Base-by-base conservation (phyloP, 2,329 filamentous ascomycete species). In the Fusarium sp. region DNA sequence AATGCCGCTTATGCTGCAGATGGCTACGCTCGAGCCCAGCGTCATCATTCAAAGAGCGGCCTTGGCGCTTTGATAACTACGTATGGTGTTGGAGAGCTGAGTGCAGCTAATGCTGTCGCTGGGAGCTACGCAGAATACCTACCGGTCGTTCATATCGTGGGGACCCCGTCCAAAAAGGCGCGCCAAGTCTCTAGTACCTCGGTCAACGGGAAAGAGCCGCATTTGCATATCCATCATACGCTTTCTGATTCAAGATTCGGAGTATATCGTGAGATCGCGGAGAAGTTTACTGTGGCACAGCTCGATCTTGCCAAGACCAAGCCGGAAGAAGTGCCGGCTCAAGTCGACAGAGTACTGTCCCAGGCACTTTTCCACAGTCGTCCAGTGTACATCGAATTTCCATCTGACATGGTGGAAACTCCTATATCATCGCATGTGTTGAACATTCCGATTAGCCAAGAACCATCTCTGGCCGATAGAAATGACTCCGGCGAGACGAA, bases 1-100 rank as follows among this genome's bases (percentile, higher is more conserved):
- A 67, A 67, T 4, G 62, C 64, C 3, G 64, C 50, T 1, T 67
- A 67, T 11, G 64, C 62, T 9, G 64, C 64, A 10, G 64, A 67
- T 13, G 63, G 63, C 1, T 67, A 67, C 17, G 62, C 62, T 2
- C 50, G 63, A 7, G 45, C 51, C 2, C 45, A 52, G 1, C 62
- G 62, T 6, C 52, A 56, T 24, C n/a, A 11, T 0, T 28, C 28
- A 1, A 44, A 24, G 15, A 10, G 17, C 4, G 62, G 62, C 3
- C 42, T 67, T 0, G 62, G 63, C 0, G 63, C 62, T 0, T 22
- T 67, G 7, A 39, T 67, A 2, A 67, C 63, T 0, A 62, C 63
- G 0, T 67, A 52, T 3, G 63, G 63, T 1, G 63, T 67, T 2
- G 62, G 63, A 0, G 63, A 67, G 15, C 40, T 67, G 2, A 62